These are phyloP conservation scores for Antrodiella citrinella DNA, from an alignment of 768 basidiomycete genomes.

Conservation along the genomic window DNA sequence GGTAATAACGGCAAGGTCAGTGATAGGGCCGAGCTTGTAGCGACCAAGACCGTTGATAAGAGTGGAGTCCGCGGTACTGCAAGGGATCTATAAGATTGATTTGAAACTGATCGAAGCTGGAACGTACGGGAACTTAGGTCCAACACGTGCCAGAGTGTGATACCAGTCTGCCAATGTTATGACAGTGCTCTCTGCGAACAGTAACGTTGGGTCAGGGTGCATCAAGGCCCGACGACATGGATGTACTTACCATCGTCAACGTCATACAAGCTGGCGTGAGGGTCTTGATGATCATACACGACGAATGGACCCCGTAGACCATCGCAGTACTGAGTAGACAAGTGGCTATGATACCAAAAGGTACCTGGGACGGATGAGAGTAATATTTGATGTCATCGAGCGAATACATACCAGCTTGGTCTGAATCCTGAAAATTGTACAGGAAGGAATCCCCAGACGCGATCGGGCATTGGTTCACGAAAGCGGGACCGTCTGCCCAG, in stretches of 20 bases:
- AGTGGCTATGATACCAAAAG: constrained; percentile 29
- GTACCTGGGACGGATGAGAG: constrained; percentile 11
- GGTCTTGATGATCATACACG: constrained; percentile 22
- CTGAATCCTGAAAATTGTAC: constrained; percentile 6
- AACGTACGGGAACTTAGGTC: constrained; percentile 8
- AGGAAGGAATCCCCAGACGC: constrained; percentile 26
- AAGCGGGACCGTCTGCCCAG: constrained; percentile 8
- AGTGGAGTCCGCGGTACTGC: constrained; percentile 23
- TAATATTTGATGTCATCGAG: constrained; percentile 3
- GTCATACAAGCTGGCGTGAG: constrained; percentile 18
- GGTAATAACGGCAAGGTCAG: constrained; percentile 15
- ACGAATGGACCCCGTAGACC: constrained; percentile 24
- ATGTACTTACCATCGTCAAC: constrained; percentile 22
- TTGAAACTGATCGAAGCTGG: not conserved
- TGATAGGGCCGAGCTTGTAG: constrained; percentile 11
- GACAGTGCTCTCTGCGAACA: constrained; percentile 16
- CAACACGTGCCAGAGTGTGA: constrained; percentile 5
- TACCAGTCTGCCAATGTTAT: constrained; percentile 22
- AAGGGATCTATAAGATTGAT: not conserved
- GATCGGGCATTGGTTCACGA: constrained; percentile 29
- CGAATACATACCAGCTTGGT: constrained; percentile 25
- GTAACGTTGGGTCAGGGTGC: not conserved
- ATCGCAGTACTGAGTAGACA: constrained; percentile 32
- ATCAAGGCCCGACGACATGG: not conserved
- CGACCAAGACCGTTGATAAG: constrained; percentile 42